Percentiles rank a stretch among this genome's conserved stretches.
Conservation (phyloP, 495 filamentous ascomycete genomes). For the Chlorociboria aeruginascens region DNA sequence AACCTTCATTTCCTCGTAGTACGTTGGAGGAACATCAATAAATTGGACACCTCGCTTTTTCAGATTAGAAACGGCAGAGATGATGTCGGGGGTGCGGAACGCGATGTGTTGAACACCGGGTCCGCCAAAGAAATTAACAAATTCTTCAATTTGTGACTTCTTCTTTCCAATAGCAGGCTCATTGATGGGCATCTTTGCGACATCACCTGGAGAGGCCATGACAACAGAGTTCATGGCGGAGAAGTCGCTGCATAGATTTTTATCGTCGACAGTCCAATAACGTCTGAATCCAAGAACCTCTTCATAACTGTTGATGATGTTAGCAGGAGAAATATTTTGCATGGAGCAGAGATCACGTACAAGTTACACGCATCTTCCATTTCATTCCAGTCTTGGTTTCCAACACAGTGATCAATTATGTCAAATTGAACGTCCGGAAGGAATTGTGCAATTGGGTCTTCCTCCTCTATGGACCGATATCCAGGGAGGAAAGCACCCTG, state of each 20-base stretch:
- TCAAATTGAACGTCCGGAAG: slow-evolving; percentile 53
- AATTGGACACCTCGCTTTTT: slow-evolving; percentile 76
- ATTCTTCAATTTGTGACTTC: slow-evolving; percentile 87
- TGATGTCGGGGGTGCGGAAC: slow-evolving; percentile 66
- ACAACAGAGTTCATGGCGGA: slow-evolving; percentile 75
- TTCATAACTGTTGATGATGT: slow-evolving; percentile 44
- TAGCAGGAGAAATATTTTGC: too few species aligned
- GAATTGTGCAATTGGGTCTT: slow-evolving; percentile 34
- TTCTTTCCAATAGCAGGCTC: slow-evolving; percentile 81
- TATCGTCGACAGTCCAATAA: slow-evolving; percentile 90
- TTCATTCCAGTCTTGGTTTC: slow-evolving; percentile 83
- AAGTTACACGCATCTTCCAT: slow-evolving; percentile 65
- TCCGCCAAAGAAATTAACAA: slow-evolving; percentile 75
- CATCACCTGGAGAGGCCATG: slow-evolving; percentile 68
- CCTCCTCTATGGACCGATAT: slow-evolving; percentile 37
- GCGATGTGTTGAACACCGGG: slow-evolving; percentile 88
- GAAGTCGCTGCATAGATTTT: slow-evolving; percentile 77
- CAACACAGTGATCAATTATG: slow-evolving; percentile 85
- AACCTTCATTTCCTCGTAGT: slow-evolving; percentile 64
- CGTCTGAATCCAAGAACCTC: slow-evolving; percentile 80
- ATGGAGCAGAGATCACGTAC: too few species aligned
- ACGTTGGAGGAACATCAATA: slow-evolving; percentile 70
- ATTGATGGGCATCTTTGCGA: slow-evolving; percentile 96
- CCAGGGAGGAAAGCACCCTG: slow-evolving; percentile 70
- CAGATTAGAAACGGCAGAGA: slow-evolving; percentile 59